These are phyloP conservation scores for Dimargaris verticillata DNA, from an alignment of 192 early-diverging fungal species.

Conservation along the genomic window DNA sequence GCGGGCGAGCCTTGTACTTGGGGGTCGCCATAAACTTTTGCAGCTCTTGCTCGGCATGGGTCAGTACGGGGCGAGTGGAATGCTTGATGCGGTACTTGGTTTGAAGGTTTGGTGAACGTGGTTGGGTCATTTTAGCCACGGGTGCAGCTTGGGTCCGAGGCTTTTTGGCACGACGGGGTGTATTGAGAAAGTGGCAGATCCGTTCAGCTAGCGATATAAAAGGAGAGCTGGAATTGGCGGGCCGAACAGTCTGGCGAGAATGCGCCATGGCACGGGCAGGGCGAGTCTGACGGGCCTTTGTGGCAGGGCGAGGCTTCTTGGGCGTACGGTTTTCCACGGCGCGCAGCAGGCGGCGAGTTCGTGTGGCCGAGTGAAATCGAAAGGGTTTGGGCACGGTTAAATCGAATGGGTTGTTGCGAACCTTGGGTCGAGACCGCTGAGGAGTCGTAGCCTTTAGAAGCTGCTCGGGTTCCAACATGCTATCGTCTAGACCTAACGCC, in stretches of 20 bases:
- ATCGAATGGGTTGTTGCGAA: background rate
- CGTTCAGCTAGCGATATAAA: constrained; percentile 8
- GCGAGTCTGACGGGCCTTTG: no score
- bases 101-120: background rate
- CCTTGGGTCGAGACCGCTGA: background rate
- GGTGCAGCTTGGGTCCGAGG: no score
- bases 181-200: background rate
- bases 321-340: no score
- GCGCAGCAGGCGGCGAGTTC: background rate
- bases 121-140: background rate
- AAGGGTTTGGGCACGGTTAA: constrained; percentile 7
- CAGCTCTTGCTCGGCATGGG: background rate
- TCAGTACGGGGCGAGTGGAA: background rate
- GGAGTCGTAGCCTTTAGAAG: background rate
- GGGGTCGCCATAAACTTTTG: background rate
- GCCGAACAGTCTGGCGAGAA: no score
- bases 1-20: constrained; percentile 5
- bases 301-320: no score
- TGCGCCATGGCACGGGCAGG: no score
- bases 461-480: no score
- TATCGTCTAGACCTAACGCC: no score
- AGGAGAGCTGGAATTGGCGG: background rate
- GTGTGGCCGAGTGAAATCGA: background rate
- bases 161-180: background rate
- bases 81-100: constrained; percentile 6